Evolutionary conservation across 2,329 filamentous ascomycete species (phyloP).

Genomic region (Sporothrix mexicana): DNA sequence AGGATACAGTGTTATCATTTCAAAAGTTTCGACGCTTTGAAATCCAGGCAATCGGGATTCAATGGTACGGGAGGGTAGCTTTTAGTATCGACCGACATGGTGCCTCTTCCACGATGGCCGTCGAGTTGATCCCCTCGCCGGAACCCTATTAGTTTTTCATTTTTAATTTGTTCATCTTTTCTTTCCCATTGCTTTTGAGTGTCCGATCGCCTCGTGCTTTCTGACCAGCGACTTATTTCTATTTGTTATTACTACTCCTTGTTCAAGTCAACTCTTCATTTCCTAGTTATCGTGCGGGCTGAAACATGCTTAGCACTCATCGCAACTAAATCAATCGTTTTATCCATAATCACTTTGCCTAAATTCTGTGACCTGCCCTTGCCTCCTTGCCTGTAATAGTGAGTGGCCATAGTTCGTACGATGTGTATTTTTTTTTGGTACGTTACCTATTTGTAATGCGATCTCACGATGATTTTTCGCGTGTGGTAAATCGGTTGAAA

Average conservation of each 20-base stretch:
- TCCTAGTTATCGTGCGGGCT: not conserved
- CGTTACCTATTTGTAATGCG: not conserved
- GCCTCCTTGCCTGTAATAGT: no score
- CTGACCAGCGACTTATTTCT: not conserved
- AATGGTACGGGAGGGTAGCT: conserved; percentile 33
- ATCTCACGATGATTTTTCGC: no score
- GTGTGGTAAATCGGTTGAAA: no score
- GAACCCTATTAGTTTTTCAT: conserved; percentile 15
- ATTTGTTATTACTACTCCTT: conserved; percentile 12
- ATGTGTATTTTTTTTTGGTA: not conserved
- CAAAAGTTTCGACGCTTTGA: conserved; percentile 28
- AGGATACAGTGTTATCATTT: conserved; percentile 24
- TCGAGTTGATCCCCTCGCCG: conserved; percentile 22
- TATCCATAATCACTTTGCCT: not conserved
- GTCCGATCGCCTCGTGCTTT: conserved; percentile 1
- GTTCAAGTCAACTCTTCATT: conserved; percentile 7
- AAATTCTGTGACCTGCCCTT: not conserved
- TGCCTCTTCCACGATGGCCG: conserved; percentile 21
- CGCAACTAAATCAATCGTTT: conserved; percentile 19
- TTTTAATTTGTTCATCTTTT: not conserved
- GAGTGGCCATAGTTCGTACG: no score
- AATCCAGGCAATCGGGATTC: conserved; percentile 19
- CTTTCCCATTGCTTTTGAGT: not conserved
- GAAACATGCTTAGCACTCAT: conserved; percentile 2
- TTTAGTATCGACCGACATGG: not conserved